These are phyloP conservation scores for Paraconiothyrium sp. DNA, from an alignment of 2,329 filamentous ascomycete genomes.

Conservation along the genomic window DNA sequence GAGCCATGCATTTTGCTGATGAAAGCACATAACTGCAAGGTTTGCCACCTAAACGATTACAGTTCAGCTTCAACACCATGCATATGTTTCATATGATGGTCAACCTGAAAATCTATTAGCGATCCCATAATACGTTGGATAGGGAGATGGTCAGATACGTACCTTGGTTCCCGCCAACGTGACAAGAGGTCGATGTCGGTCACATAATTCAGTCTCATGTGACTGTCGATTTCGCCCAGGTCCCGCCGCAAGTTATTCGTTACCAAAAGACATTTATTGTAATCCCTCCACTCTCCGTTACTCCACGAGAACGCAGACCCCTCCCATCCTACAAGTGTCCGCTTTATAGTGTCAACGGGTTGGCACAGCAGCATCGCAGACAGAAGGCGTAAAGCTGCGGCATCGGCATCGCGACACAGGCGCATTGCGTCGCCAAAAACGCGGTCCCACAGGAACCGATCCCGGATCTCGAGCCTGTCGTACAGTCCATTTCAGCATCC, in stretches of 20 bases:
- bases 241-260: not conserved
- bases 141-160: not conserved
- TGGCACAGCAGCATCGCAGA: not conserved
- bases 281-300: not conserved
- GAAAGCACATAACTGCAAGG: not conserved
- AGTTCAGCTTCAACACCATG: not conserved
- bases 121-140: not conserved
- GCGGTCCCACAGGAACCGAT: not conserved
- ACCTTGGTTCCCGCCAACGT: not conserved
- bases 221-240: not conserved
- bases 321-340: not conserved
- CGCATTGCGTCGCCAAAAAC: not conserved
- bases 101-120: not conserved
- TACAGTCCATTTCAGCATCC: not conserved
- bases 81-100: not conserved
- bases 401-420: not conserved
- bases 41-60: not conserved
- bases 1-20: not conserved
- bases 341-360: not conserved
- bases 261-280: not conserved
- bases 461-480: not conserved
- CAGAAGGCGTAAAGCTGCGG: not conserved
- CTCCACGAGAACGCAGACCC: not conserved
- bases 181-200: not conserved
- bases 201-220: not conserved